Conservation (phyloP, 1,284 basidiomycete species). For the Rhizopogon parksii region DNA sequence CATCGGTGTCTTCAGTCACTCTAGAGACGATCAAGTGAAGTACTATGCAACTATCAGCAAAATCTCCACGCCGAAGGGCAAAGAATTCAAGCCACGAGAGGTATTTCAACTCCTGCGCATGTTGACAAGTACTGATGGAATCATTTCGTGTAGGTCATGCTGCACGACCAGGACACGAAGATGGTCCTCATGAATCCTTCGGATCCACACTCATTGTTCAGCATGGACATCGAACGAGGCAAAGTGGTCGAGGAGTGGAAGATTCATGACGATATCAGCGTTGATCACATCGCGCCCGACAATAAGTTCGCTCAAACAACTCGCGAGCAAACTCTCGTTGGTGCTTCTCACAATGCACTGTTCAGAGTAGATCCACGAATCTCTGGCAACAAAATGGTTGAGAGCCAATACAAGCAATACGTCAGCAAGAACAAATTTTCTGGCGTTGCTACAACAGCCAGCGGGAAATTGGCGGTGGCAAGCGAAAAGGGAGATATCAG, state of each 20-base stretch:
- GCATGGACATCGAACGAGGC: conserved; percentile 91
- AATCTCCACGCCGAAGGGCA: conserved; percentile 76
- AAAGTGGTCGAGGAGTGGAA: conserved; percentile 99
- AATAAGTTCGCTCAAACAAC: conserved; percentile 96
- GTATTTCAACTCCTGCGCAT: conserved; percentile 36
- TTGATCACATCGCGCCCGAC: conserved; percentile 88
- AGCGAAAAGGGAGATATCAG: conserved; percentile 97
- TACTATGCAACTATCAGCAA: conserved; percentile 88
- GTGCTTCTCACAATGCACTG: conserved; percentile 87
- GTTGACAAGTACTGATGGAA: conserved; percentile 10
- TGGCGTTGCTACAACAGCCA: conserved; percentile 82
- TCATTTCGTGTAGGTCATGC: conserved; percentile 67
- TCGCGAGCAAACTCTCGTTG: conserved; percentile 88
- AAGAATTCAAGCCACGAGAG: conserved; percentile 81
- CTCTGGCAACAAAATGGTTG: conserved; percentile 88
- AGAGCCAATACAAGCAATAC: conserved; percentile 96
- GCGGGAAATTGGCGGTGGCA: conserved; percentile 87
- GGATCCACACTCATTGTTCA: conserved; percentile 83
- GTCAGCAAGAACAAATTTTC: conserved; percentile 94
- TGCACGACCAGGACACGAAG: conserved; percentile 94
- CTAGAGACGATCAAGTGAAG: conserved; percentile 72
- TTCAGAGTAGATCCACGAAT: conserved; percentile 97
- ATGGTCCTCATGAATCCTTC: conserved; percentile 90
- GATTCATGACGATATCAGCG: conserved; percentile 81
- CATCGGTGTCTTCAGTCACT: conserved; percentile 95